These are phyloP conservation scores for Allium sativum DNA, from an alignment of 106 monocot genomes.

Conservation along the genomic window DNA sequence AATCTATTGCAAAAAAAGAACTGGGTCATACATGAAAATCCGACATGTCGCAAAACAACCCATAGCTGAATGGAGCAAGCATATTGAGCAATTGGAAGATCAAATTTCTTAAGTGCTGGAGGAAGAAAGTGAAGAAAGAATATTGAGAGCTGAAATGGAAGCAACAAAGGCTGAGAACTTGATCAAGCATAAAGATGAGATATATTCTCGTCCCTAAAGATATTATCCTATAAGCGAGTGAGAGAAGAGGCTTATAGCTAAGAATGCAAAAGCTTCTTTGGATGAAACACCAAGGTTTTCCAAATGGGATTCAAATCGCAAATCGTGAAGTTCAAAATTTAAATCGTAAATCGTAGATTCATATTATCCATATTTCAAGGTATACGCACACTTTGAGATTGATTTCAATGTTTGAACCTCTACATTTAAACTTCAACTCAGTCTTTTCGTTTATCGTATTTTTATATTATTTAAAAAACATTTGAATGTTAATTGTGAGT, in stretches of 20 bases:
- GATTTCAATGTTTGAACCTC: too few relatives aligned
- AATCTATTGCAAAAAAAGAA: conserved; percentile 90
- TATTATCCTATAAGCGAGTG: conserved; percentile 86
- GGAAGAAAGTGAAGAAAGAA: conserved; percentile 81
- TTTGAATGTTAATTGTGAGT: too few relatives aligned
- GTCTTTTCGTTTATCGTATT: too few relatives aligned
- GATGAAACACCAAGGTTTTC: too few relatives aligned
- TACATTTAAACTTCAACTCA: too few relatives aligned
- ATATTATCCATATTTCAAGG: too few relatives aligned
- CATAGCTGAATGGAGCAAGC: conserved; percentile 52
- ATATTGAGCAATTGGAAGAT: conserved; percentile 82
- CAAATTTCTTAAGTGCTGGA: conserved; percentile 58
- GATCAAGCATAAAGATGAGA: conserved; percentile 83
- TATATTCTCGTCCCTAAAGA: conserved; percentile 87
- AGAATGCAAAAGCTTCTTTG: conserved; percentile 50
- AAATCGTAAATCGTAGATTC: too few relatives aligned
- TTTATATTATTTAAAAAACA: too few relatives aligned
- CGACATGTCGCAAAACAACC: conserved; percentile 78
- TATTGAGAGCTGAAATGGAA: conserved; percentile 92
- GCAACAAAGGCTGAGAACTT: conserved; percentile 90
- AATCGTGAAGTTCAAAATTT: too few relatives aligned
- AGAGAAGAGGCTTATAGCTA: conserved; percentile 70
- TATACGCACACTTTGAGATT: too few relatives aligned
- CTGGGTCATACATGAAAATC: conserved; percentile 72
- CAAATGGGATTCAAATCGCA: too few relatives aligned